phyloP scores from a whole-genome alignment of 441 rosid species.

The Mallotus japonicus region DNA sequence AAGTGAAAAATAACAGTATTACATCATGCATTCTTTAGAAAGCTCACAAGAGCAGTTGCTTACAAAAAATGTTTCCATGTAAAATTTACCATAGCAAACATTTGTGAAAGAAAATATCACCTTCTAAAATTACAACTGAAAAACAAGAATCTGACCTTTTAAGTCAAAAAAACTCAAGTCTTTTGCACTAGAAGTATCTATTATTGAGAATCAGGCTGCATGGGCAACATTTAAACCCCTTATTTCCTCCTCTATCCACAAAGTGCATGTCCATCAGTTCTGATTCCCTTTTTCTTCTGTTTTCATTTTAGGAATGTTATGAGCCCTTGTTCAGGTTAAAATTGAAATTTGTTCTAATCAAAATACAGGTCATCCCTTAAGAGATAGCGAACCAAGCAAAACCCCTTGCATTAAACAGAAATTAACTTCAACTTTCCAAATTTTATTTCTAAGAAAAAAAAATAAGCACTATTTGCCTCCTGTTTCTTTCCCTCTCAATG shows the following conservation, averaged over 20 bases:
- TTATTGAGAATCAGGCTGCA: background rate
- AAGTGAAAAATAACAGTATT: background rate
- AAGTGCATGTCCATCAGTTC: background rate
- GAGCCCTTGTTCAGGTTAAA: background rate
- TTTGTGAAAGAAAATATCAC: background rate
- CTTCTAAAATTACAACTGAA: too few relatives aligned
- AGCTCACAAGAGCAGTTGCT: background rate
- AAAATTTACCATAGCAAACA: background rate
- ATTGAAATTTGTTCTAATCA: background rate
- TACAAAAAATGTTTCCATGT: background rate
- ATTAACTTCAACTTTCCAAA: background rate
- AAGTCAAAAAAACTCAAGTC: background rate
- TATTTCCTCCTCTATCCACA: background rate
- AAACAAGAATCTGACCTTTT: too few relatives aligned
- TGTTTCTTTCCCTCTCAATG: background rate
- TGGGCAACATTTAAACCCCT: background rate
- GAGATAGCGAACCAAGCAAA: background rate
- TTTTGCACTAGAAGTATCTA: background rate
- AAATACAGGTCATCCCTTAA: background rate
- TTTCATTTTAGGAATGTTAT: background rate
- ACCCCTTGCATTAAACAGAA: background rate
- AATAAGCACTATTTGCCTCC: too few relatives aligned
- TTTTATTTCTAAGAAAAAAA: background rate
- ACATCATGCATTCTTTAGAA: background rate
- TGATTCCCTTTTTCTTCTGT: background rate